A percentile compares a stretch with the other conserved stretches of the same genome.
These are phyloP conservation scores for Pichia sp. DNA, from an alignment of 1,139 yeast genomes.

Conservation along the genomic window DNA sequence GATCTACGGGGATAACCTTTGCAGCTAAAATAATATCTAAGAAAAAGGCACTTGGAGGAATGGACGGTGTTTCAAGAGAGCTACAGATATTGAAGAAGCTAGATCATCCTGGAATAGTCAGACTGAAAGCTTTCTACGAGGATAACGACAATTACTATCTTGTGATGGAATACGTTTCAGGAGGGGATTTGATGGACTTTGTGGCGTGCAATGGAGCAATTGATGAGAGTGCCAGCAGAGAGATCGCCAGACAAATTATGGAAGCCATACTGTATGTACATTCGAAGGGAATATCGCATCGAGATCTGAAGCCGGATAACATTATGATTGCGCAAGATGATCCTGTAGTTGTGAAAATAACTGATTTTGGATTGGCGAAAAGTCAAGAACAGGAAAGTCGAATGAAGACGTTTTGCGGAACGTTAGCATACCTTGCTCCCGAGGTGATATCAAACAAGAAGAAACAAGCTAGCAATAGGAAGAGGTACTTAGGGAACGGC, in stretches of 20 bases:
- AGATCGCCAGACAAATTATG: conserved; percentile 76
- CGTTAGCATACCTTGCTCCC: conserved; percentile 88
- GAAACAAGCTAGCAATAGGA: conserved; percentile 30
- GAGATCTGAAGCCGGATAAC: conserved; percentile 92
- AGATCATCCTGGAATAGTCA: conserved; percentile 81
- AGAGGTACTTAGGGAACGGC: conserved; percentile 32
- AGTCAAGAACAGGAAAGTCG: conserved; percentile 70
- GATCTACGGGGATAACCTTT: conserved; percentile 75
- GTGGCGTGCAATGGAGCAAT: conserved; percentile 89
- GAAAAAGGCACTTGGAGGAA: conserved; percentile 73
- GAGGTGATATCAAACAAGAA: conserved; percentile 77
- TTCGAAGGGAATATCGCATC: conserved; percentile 80
- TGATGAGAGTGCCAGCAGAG: conserved; percentile 85
- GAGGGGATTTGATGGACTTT: conserved; percentile 97
- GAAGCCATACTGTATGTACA: conserved; percentile 87
- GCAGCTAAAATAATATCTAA: conserved; percentile 90
- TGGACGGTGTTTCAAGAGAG: conserved; percentile 82
- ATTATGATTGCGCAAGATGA: conserved; percentile 86
- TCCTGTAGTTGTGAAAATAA: conserved; percentile 83
- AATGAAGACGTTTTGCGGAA: conserved; percentile 77
- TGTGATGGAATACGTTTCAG: conserved; percentile 92
- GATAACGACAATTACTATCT: conserved; percentile 76
- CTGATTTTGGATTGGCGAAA: conserved; percentile 85
- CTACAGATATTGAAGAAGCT: conserved; percentile 70
- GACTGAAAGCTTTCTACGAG: conserved; percentile 78